Evolutionary conservation across 345 rosid genomes (phyloP), one percentile per base, ranked within the genome.

Genomic region (Bretschneidera sinensis): DNA sequence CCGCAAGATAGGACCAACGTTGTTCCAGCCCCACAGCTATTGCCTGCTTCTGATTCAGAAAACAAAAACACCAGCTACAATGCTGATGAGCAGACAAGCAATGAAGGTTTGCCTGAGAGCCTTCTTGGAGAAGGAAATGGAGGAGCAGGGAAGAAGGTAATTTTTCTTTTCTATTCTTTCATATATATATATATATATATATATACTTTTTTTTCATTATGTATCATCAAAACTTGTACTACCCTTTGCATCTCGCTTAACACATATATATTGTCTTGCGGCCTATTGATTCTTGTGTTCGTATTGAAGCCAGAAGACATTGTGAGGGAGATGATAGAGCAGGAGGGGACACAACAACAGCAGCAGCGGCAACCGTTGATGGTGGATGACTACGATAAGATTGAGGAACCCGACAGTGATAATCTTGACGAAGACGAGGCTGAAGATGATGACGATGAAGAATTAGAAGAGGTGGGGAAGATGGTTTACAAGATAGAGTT

Each of bases 251-350:
- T n/a, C n/a, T n/a, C n/a, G n/a, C n/a, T n/a, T n/a, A n/a, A n/a
- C n/a, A n/a, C n/a, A n/a, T n/a, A n/a, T n/a, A n/a, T n/a, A n/a
- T n/a, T n/a, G n/a, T n/a, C n/a, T n/a, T n/a, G n/a, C n/a, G n/a
- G n/a, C n/a, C n/a, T n/a, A 52, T 70, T 85, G 71, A 67, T 77
- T 70, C 54, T 49, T 75, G 70, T 69, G 75, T 69, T 75, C 69
- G 58, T 57, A 79, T 75, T 85, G 88, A 85, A 85, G 92, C 88
- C 88, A 85, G 92, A 81, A 83, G 86, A 81, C 83, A 79, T 74
- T 70, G 75, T 85, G 86, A 83, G 78, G 75, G 85, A 83, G 79
- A 57, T 81, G 78, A 78, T 73, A 51, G 65, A 66, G 48, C 76
- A 72, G 59, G 72, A 64, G 63, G 80, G 65, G 60, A 61, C 39